phyloP scores from a whole-genome alignment of 2,329 filamentous ascomycete species.

The Septoria linicola region DNA sequence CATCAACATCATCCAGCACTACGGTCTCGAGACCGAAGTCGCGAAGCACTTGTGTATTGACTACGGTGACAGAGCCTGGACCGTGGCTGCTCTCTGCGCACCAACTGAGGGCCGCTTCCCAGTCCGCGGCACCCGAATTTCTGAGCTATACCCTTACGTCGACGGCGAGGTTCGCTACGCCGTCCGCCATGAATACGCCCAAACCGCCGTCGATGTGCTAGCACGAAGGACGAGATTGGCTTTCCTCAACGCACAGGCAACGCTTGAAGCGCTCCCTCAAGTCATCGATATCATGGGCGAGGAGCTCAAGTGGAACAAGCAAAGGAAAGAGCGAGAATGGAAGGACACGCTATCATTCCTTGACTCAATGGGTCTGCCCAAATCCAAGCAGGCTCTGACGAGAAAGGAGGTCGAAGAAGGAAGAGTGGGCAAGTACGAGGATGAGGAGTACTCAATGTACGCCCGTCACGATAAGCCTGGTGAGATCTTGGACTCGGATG shows the following conservation, averaged over 20 bases:
- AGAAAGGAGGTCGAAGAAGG: slow-evolving; percentile 61
- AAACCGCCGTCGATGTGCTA: slow-evolving; percentile 84
- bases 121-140: slow-evolving; percentile 76
- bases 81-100: slow-evolving; percentile 75
- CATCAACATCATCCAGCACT: slow-evolving; percentile 93
- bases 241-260: slow-evolving; percentile 88
- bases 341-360: slow-evolving; percentile 63
- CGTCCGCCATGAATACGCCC: slow-evolving; percentile 83
- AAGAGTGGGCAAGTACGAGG: slow-evolving; percentile 48
- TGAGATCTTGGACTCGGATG: slow-evolving; percentile 23
- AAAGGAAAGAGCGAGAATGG: slow-evolving; percentile 78
- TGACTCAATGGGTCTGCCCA: slow-evolving; percentile 61
- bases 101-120: slow-evolving; percentile 79
- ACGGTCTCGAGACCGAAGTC: slow-evolving; percentile 86
- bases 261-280: slow-evolving; percentile 77
- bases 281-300: slow-evolving; percentile 88
- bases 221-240: slow-evolving; percentile 80
- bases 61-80: slow-evolving; percentile 92
- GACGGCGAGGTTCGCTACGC: slow-evolving; percentile 91
- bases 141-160: slow-evolving; percentile 80
- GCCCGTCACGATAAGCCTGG: slow-evolving; percentile 44
- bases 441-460: slow-evolving; percentile 52
- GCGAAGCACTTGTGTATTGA: slow-evolving; percentile 83
- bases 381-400: slow-evolving; percentile 55
- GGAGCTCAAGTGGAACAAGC: slow-evolving; percentile 74